These are phyloP conservation scores for Turnera subulata DNA, from an alignment of 345 rosid genomes.

Conservation along the genomic window DNA sequence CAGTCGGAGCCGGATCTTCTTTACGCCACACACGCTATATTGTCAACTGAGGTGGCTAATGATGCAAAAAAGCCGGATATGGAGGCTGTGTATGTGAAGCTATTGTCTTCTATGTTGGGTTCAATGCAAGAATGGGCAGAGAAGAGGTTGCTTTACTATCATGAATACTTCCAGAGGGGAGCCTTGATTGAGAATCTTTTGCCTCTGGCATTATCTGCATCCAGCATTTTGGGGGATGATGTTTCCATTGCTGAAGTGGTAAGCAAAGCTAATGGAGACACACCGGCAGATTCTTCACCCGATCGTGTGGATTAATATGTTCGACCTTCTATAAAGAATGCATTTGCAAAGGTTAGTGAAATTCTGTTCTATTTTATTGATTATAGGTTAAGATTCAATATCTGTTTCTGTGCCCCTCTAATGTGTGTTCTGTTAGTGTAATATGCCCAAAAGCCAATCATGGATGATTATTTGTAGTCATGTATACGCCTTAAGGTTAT, in stretches of 20 bases:
- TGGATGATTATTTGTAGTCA: no score
- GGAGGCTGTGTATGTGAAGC: conserved; percentile 57
- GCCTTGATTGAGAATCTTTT: conserved; percentile 56
- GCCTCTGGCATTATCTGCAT: conserved; percentile 59
- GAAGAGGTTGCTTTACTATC: conserved; percentile 66
- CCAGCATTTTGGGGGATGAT: conserved; percentile 69
- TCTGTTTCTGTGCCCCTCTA: no score
- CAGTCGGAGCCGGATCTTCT: conserved; percentile 78
- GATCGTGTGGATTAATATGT: conserved; percentile 68
- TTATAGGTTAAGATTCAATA: neutral
- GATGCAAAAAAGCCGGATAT: conserved; percentile 68
- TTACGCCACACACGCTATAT: conserved; percentile 61
- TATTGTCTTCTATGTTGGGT: conserved; percentile 51
- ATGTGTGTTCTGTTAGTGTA: no score
- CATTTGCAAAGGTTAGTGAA: conserved; percentile 63
- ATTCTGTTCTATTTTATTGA: no score
- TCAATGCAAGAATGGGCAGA: conserved; percentile 88
- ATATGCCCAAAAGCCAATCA: no score
- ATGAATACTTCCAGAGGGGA: conserved; percentile 65
- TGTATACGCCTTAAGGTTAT: no score
- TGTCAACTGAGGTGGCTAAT: conserved; percentile 62
- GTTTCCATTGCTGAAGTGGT: conserved; percentile 40
- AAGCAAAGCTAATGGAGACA: conserved; percentile 44
- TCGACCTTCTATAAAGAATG: conserved; percentile 62
- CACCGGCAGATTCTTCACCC: conserved; percentile 42